Conservation (phyloP, 208 protist genomes). For the Acanthamoeba royreba region DNA sequence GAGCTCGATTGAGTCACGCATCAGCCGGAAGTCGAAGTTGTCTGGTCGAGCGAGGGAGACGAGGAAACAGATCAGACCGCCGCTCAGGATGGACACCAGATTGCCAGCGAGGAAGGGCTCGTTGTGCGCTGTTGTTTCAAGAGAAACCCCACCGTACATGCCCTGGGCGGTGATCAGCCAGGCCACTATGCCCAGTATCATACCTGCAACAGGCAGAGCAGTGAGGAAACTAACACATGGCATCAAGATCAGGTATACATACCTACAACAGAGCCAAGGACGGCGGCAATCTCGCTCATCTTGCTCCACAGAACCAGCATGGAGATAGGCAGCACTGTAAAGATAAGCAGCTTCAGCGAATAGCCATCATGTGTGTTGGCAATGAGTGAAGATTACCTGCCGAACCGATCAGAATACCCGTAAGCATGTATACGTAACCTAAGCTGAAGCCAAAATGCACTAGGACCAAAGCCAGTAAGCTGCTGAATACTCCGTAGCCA, state of each 20-base stretch:
- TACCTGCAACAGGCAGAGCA: neutral
- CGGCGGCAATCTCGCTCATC: neutral
- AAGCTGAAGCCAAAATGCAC: constrained; percentile 53
- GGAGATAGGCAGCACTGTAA: neutral
- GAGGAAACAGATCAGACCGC: constrained; percentile 11
- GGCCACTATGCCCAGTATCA: constrained; percentile 21
- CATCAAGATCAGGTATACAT: neutral
- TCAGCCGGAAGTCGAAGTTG: neutral
- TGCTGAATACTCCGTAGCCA: constrained; percentile 57
- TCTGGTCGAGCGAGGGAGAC: constrained; percentile 3
- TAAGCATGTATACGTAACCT: constrained; percentile 63
- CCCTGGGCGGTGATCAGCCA: constrained; percentile 56
- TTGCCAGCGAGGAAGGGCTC: constrained; percentile 51
- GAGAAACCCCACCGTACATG: constrained; percentile 37
- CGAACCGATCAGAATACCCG: constrained; percentile 66
- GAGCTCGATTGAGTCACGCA: neutral
- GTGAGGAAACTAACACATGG: neutral
- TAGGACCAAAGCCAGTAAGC: constrained; percentile 53
- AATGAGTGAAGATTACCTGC: constrained; percentile 33
- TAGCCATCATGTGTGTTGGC: neutral
- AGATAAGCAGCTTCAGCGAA: too few species aligned
- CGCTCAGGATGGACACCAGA: constrained; percentile 49
- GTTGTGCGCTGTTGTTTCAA: constrained; percentile 45
- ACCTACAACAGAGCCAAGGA: neutral
- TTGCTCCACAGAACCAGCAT: neutral